Base-by-base conservation (phyloP, 441 rosid species). In the Erodium moschatum region DNA sequence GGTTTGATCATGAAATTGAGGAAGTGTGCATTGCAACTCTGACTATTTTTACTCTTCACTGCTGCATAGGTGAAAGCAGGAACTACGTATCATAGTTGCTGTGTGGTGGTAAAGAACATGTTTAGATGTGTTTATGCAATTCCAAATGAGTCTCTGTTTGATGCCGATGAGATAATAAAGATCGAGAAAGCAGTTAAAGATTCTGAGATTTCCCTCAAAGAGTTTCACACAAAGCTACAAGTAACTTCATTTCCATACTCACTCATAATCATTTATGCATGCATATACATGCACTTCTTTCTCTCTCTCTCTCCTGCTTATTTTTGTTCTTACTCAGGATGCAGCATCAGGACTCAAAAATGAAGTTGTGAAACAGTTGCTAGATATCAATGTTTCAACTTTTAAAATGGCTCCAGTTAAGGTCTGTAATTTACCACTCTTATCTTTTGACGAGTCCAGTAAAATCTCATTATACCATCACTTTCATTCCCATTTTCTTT, bases 71-170 rank as follows among this genome's bases (percentile, higher is more conserved):
- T 94, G 77, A 94, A 88, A 90, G 80, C 79, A 64, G 96, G 90
- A 79, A 81, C 75, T 64, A 66, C 76, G 13, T 87, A 84, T 84
- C 89, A 88, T 61, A 94, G 97, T 77, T 94, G 99, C 81, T 91
- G 92, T 63, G 83, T 79, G 67, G 84, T 89, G 73, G 86, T 91
- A 50, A 91, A 88, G 86, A 88, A 89, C 75, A 86, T 84, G 80
- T 88, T 83, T 78, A 87, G 97, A 81, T 86, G 97, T 75, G 88
- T 91, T 63, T 91, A 86, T 82, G 99, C 97, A 66, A 80, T 94
- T 74, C 97, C 99, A 71, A 76, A 66, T 70, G 81, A 77, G 76
- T 81, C 89, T 50, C 60, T 87, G 63, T 85, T 94, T 81, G 84
- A 79, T 70, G 77, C 81, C 42, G 85, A 84, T 56, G 91, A 90